phyloP scores from a whole-genome alignment of 1,139 yeast species.

The Pichia sp. region DNA sequence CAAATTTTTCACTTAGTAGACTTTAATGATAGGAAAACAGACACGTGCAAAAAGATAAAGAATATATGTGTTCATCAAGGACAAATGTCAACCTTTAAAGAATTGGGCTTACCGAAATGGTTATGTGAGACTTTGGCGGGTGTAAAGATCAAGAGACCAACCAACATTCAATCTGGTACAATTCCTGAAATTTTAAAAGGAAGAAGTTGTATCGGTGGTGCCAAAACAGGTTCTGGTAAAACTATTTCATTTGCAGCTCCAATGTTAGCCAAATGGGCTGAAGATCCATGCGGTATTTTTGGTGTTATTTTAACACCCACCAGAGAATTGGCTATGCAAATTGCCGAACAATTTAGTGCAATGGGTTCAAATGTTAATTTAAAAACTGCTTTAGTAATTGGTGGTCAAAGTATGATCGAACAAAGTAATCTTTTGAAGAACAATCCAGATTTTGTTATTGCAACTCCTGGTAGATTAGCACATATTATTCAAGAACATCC shows the following conservation, averaged over 20 bases:
- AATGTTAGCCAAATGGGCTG: conserved; percentile 89
- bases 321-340: conserved; percentile 90
- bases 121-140: conserved; percentile 71
- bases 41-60: neutral
- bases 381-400: conserved; percentile 75
- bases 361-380: conserved; percentile 86
- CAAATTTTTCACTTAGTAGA: too few species aligned
- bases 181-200: conserved; percentile 82
- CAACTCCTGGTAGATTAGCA: conserved; percentile 96
- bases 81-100: conserved; percentile 41
- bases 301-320: conserved; percentile 92
- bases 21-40: neutral
- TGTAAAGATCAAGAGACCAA: conserved; percentile 79
- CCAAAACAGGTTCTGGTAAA: conserved; percentile 97
- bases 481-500: conserved; percentile 86
- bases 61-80: too few species aligned
- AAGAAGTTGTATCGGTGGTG: conserved; percentile 94
- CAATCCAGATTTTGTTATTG: conserved; percentile 90
- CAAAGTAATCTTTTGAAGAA: conserved; percentile 78
- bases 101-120: conserved; percentile 81
- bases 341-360: conserved; percentile 94
- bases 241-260: conserved; percentile 97
- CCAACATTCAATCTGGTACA: conserved; percentile 81
- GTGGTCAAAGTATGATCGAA: conserved; percentile 88
- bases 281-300: conserved; percentile 88